Percentiles rank a stretch among this genome's conserved stretches.
phyloP scores from a whole-genome alignment of 306 rosid species.

The Datisca glomerata region DNA sequence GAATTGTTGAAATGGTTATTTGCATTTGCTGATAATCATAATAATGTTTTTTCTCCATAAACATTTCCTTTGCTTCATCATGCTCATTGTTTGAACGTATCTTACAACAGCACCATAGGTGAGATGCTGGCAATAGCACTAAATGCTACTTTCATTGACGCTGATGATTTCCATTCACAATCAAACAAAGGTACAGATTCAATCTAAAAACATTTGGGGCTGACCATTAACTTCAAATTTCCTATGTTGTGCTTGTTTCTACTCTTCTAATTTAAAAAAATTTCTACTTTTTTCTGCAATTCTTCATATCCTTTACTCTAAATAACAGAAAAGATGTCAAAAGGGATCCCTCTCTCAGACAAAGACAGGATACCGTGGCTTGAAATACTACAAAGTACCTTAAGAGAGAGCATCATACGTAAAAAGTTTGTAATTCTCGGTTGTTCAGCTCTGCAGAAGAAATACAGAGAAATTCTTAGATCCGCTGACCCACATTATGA shows the following conservation, averaged over 20 bases:
- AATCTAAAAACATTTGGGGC: neutral
- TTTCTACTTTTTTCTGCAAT: neutral
- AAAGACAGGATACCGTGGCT: conserved; percentile 87
- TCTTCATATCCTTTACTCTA: neutral
- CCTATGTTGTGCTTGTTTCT: too few species aligned
- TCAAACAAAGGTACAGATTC: conserved; percentile 56
- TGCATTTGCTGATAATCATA: too few species aligned
- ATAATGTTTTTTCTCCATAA: too few species aligned
- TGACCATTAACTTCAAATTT: too few species aligned
- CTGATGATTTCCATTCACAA: conserved; percentile 72
- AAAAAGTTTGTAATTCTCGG: conserved; percentile 36
- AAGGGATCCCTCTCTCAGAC: conserved; percentile 65
- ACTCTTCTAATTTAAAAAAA: neutral
- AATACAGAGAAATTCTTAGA: conserved; percentile 61
- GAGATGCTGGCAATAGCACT: conserved; percentile 44
- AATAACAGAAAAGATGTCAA: conserved; percentile 56
- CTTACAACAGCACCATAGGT: conserved; percentile 61
- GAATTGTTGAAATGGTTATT: too few species aligned
- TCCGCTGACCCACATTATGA: conserved; percentile 49
- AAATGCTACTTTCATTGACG: conserved; percentile 51
- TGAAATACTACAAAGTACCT: conserved; percentile 31
- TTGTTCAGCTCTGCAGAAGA: conserved; percentile 70
- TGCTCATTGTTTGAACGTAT: too few species aligned
- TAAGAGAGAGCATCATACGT: conserved; percentile 19
- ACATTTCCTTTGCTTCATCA: too few species aligned